phyloP scores from a whole-genome alignment of 805 yeast genomes.

The Komagataella pastoris region DNA sequence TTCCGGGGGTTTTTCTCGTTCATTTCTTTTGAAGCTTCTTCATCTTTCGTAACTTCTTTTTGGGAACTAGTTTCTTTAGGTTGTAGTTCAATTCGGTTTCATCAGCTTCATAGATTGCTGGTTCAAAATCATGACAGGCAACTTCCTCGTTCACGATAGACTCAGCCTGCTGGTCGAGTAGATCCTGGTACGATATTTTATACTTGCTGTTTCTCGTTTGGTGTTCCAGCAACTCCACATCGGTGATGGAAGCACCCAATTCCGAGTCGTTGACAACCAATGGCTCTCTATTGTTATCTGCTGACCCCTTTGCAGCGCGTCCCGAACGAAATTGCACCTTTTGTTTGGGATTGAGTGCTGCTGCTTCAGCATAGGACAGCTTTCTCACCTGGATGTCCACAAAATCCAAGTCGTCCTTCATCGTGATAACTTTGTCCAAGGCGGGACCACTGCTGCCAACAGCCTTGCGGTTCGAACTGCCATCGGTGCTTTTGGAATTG shows the following conservation, averaged over 20 bases:
- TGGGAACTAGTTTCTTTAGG: not conserved
- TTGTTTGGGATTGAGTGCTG: conserved; percentile 15
- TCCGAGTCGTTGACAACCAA: conserved; percentile 18
- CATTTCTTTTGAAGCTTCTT: not conserved
- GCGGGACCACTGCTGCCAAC: not conserved
- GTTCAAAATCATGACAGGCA: not conserved
- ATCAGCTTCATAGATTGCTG: not conserved
- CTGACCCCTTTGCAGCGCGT: not conserved
- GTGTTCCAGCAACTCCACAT: conserved; percentile 15
- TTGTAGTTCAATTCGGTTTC: not conserved
- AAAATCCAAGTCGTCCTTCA: conserved; percentile 25
- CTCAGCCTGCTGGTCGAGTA: not conserved
- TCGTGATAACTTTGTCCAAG: conserved; percentile 12
- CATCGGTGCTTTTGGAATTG: not conserved
- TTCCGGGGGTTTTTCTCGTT: not conserved
- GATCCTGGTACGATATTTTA: not conserved
- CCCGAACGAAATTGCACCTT: not conserved
- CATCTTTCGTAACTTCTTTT: not conserved
- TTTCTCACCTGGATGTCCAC: conserved; percentile 31
- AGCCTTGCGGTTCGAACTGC: not conserved
- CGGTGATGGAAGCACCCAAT: conserved; percentile 18
- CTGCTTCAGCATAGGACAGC: conserved; percentile 41
- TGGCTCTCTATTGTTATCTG: not conserved
- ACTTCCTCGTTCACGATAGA: not conserved
- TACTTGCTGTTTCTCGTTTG: not conserved